Base-by-base conservation (phyloP, 768 basidiomycete species). In the Flagelloscypha sp. region DNA sequence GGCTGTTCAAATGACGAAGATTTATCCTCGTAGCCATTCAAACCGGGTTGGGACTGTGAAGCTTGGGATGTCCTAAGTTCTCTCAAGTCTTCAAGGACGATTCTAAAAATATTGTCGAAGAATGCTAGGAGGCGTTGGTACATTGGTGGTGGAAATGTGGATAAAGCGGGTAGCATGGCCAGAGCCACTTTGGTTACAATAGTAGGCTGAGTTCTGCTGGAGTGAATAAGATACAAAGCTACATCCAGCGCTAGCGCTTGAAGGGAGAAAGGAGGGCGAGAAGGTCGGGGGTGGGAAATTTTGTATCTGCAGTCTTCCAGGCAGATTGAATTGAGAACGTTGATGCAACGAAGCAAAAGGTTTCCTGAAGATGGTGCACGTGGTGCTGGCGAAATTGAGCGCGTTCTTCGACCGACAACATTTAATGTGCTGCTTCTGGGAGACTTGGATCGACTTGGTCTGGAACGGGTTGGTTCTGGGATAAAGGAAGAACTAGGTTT, bases 101-200 rank as follows among this genome's bases (percentile, higher is more conserved):
- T 62, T 36, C 73, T 67, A 6, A 87, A 46, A 18, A 84, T 56
- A 13, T 64, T 62, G 41, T 86, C 79, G 41, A 85, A 84, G 55
- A 87, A 85, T 2, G 59, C 56, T 27, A 87, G 59, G 6, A 89
- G 55, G 7, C 79, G 67, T 11, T 65, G 57, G 40, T 75, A 64
- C 76, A 86, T 82, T 41, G 68, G 72, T 12, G 56, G 50, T 4
- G 56, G 65, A 57, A 88, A 88, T 17, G 80, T 76, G 21, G 67
- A 62, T 44, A 90, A 80, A 0, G 82, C 80, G 5, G 81, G 83
- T n/a, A 88, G 68, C 36, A 87, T 57, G 11, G 79, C 76, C 36
- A 78, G 71, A 1, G 72, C 77, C 35, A 88, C 70, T 28, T 71
- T 68, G 5, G 76, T 72, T 29, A 75, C 56, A 15, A 76, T 58